These are phyloP conservation scores for Thielaviopsis punctulata DNA, from an alignment of 2,329 filamentous ascomycete species.

Conservation along the genomic window DNA sequence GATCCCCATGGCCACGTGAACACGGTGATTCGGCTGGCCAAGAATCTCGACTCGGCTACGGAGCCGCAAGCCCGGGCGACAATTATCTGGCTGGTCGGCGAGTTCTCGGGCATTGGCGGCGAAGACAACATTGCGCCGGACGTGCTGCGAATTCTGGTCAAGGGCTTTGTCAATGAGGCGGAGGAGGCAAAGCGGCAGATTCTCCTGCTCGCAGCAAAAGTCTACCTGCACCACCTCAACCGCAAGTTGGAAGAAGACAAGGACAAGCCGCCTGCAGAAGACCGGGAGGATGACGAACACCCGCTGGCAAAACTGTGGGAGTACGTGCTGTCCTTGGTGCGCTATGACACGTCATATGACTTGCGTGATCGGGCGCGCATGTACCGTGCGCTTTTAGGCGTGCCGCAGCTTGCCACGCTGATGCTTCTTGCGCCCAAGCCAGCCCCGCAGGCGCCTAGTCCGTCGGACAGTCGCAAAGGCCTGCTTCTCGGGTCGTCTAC, in stretches of 20 bases:
- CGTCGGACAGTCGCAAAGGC: slow-evolving; percentile 64
- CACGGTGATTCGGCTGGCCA: slow-evolving; percentile 77
- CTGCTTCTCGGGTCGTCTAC: slow-evolving; percentile 72
- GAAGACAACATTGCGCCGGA: slow-evolving; percentile 87
- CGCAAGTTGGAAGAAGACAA: slow-evolving; percentile 32
- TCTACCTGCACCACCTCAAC: slow-evolving; percentile 80
- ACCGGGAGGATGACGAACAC: slow-evolving; percentile 29
- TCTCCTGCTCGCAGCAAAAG: slow-evolving; percentile 82
- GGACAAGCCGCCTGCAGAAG: slow-evolving; percentile 14
- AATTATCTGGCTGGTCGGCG: slow-evolving; percentile 93
- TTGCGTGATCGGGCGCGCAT: slow-evolving; percentile 79
- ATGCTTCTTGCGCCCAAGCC: slow-evolving; percentile 90
- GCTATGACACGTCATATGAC: slow-evolving; percentile 91
- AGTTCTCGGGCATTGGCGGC: slow-evolving; percentile 66
- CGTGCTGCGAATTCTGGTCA: slow-evolving; percentile 72
- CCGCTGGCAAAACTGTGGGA: slow-evolving; percentile 65
- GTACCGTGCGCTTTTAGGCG: slow-evolving; percentile 67
- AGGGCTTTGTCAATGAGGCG: slow-evolving; percentile 67
- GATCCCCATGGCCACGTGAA: slow-evolving; percentile 63
- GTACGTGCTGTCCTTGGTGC: slow-evolving; percentile 66
- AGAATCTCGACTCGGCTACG: slow-evolving; percentile 75
- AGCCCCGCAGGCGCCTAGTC: slow-evolving; percentile 75
- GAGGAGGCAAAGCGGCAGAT: slow-evolving; percentile 84
- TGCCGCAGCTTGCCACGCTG: slow-evolving; percentile 75
- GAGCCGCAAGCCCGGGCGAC: slow-evolving; percentile 81